Base-by-base conservation (phyloP, 352 stramenopile genomes). In the Pythium coloratum region DNA sequence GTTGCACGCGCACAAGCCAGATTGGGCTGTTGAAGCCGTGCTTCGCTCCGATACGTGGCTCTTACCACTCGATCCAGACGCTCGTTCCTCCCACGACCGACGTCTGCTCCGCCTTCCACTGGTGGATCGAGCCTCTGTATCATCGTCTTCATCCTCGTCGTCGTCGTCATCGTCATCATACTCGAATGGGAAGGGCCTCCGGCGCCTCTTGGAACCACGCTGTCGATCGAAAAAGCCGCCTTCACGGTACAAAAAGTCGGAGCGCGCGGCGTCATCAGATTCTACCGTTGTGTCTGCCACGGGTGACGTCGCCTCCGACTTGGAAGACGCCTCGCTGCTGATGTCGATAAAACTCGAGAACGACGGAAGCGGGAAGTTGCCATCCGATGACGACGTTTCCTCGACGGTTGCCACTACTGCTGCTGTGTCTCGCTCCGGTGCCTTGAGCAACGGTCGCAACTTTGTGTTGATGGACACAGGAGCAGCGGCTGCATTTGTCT, bases 151-250 rank as follows among this genome's bases (percentile, higher is more conserved):
- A 2, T 66, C 64, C 13, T 65, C 57, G n/a, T 36, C 50, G 14
- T 66, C 62, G 51, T 76, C 56, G 24, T 56, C 30, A 40, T 82
- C 70, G 5, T 64, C 50, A 16, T 72, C 53, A 55, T 86, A 84
- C 57, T 86, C 71, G 55, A 90, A 89, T 9, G 80, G 81, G 69
- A 87, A 84, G 8, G 78, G 85, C 0, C 79, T 69, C 8, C 81
- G 65, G 30, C 80, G 69, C 58, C 81, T 76, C 65, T 93, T 91
- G 10, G 87, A 54, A 30, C 78, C 70, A 26, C 85, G 75, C 42
- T 93, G 85, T 0, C 82, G 85, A 68, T 91, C 85, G 67, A 93
- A 93, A 66, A 93, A 91, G 4, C 85, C 82, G n/a, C 83, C 82
- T 77, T 90, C 77, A 28, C 75, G 80, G 68, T 91, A 93, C 61